These are phyloP conservation scores for Linnemannia zychae DNA, from an alignment of 192 early-diverging fungal genomes.

Conservation along the genomic window DNA sequence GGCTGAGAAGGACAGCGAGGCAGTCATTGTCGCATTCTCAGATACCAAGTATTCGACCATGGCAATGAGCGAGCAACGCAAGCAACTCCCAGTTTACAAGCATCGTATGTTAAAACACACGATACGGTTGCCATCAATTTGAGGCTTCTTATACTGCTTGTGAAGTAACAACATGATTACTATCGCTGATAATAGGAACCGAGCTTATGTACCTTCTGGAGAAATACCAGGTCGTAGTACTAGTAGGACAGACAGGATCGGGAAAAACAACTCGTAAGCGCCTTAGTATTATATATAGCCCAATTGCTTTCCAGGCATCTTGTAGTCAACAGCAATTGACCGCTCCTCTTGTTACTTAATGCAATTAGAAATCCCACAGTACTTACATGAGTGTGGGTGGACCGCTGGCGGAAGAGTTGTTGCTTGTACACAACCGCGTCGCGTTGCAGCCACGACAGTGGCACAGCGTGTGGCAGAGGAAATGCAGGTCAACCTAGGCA, in stretches of 20 bases:
- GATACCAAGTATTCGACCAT: constrained; percentile 72
- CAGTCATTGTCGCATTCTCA: constrained; percentile 60
- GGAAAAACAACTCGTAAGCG: constrained; percentile 86
- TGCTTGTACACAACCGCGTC: constrained; percentile 83
- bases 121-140: too few species aligned
- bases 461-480: constrained; percentile 84
- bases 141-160: not conserved
- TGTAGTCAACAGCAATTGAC: not conserved
- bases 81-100: constrained; percentile 90
- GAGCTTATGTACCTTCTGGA: constrained; percentile 78
- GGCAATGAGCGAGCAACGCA: constrained; percentile 80
- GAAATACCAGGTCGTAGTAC: constrained; percentile 75
- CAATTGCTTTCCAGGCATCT: not conserved
- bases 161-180: not conserved
- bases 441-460: constrained; percentile 80
- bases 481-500: constrained; percentile 73
- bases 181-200: constrained; percentile 33
- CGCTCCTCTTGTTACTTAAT: not conserved
- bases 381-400: constrained; percentile 84
- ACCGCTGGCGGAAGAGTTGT: constrained; percentile 68
- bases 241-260: constrained; percentile 84
- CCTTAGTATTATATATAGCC: not conserved
- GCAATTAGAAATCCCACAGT: constrained; percentile 81
- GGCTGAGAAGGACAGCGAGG: constrained; percentile 69
- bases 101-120: constrained; percentile 66